Evolutionary conservation across 805 yeast genomes (phyloP), one percentile per base, ranked within the genome.

Genomic region (Kodamaea fukazawae): DNA sequence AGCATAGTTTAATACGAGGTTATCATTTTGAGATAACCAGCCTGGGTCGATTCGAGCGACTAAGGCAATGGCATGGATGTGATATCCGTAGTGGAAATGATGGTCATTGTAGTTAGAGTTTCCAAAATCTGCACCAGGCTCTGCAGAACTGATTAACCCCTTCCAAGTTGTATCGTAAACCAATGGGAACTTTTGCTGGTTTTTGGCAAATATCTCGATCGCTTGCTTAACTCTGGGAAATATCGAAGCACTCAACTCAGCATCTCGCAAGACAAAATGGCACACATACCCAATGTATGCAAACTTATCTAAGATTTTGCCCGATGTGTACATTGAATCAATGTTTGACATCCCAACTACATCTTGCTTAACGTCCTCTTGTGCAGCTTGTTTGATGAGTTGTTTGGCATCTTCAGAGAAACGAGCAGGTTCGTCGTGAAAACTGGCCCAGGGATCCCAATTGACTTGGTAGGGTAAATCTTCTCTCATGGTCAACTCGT

Each of bases 321-420:
- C 99, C 2, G 95, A 76, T 14, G 86, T 80, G 63, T 91, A 91
- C 86, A 90, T 90, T 0, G 96, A 87, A 46, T 87, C 87, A 8
- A 82, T 66, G 51, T 83, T 66, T n/a, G 83, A 73, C 59, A 73
- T 75, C 12, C 71, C 73, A 3, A 63, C 62, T 26, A 83, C 72
- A 45, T 83, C 86, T 38, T 69, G 76, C 20, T 70, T 52, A 7
- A 75, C 58, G 49, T 85, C 93, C 4, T 58, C 44, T n/a, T 50
- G 54, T 2, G 86, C 83, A 1, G 76, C 76, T 14, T 56, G 49
- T 8, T 64, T 58, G 25, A 85, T 74, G 22, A 61, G 42, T 2
- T 57, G 48, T 28, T 68, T 57, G 3, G 58, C 62, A 3, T 45
- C 37, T 1, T 71, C 69, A 1, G 63, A 51, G 40, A 57, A 65